These are phyloP conservation scores for Saccharomyces uvarum DNA, from an alignment of 1,139 yeast species.

Conservation along the genomic window DNA sequence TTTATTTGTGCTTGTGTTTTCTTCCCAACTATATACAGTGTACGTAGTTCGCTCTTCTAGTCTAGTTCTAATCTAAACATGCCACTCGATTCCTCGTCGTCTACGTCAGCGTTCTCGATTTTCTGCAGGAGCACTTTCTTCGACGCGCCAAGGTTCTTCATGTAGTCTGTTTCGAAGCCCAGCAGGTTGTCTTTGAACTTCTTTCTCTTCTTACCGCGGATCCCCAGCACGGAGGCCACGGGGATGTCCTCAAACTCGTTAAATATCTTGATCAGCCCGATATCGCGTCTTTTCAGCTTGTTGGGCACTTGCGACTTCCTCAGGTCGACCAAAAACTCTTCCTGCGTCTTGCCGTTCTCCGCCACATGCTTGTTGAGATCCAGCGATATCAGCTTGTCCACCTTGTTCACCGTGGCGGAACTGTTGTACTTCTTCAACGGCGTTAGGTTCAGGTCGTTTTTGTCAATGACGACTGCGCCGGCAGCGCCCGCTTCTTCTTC, in stretches of 20 bases:
- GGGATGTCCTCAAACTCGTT: slow-evolving; percentile 31
- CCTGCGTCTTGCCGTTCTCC: slow-evolving; percentile 13
- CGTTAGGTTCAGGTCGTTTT: background rate
- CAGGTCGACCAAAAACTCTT: slow-evolving; percentile 17
- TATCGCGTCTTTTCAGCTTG: slow-evolving; percentile 22
- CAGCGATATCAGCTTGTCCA: slow-evolving; percentile 12
- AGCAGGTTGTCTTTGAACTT: slow-evolving; percentile 27
- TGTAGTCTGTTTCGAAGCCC: slow-evolving; percentile 31
- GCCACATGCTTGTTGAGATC: slow-evolving; percentile 13
- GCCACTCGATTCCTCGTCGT: slow-evolving; percentile 4
- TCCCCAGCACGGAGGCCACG: slow-evolving; percentile 31
- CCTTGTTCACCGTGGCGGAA: slow-evolving; percentile 5
- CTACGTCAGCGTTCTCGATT: slow-evolving; percentile 1
- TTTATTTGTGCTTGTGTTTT: background rate
- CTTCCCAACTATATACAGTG: background rate
- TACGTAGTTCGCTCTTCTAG: background rate
- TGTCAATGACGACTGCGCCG: background rate
- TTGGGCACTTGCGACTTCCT: slow-evolving; percentile 17
- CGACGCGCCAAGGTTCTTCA: slow-evolving; percentile 20
- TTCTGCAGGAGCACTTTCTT: slow-evolving; percentile 17
- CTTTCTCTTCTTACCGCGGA: slow-evolving; percentile 32
- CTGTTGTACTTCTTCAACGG: background rate
- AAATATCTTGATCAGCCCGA: slow-evolving; percentile 28
- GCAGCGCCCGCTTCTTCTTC: background rate
- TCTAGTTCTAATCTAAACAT: background rate